Percentiles rank a stretch among this genome's conserved stretches.
Conservation (phyloP, 2,329 filamentous ascomycete genomes). For the Neospermospora avenae region DNA sequence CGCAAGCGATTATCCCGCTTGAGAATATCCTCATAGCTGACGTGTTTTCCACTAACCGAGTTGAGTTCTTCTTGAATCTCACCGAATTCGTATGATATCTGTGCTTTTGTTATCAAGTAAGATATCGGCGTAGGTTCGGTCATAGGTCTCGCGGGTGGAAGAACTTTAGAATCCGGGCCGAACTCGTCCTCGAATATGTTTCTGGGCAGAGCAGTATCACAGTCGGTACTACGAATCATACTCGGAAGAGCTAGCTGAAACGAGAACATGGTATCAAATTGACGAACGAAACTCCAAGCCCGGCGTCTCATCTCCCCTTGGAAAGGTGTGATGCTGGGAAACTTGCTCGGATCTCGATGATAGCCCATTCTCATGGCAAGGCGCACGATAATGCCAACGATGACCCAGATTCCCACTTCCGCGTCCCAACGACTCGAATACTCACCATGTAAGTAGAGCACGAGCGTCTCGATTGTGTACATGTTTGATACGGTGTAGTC, state of each 20-base stretch:
- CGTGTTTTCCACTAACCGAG: conserved; percentile 48
- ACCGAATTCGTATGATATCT: conserved; percentile 64
- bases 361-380: conserved; percentile 55
- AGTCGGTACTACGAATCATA: conserved; percentile 72
- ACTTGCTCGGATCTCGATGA: conserved; percentile 74
- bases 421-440: conserved; percentile 71
- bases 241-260: conserved; percentile 60
- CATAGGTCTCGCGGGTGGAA: conserved; percentile 65
- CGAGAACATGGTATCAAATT: conserved; percentile 74
- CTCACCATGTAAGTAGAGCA: conserved; percentile 74
- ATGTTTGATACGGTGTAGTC: conserved; percentile 74
- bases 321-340: conserved; percentile 67
- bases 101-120: conserved; percentile 71
- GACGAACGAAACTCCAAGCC: conserved; percentile 68
- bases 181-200: conserved; percentile 84
- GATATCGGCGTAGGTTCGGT: conserved; percentile 73
- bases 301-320: conserved; percentile 73
- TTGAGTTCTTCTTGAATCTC: conserved; percentile 66
- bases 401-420: conserved; percentile 51
- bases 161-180: conserved; percentile 60
- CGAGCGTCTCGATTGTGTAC: conserved; percentile 74
- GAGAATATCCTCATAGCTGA: conserved; percentile 63
- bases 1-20: conserved; percentile 59
- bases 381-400: conserved; percentile 51
- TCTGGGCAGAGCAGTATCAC: conserved; percentile 69